phyloP scores from a whole-genome alignment of 345 rosid species.

The Lepidium didymum region DNA sequence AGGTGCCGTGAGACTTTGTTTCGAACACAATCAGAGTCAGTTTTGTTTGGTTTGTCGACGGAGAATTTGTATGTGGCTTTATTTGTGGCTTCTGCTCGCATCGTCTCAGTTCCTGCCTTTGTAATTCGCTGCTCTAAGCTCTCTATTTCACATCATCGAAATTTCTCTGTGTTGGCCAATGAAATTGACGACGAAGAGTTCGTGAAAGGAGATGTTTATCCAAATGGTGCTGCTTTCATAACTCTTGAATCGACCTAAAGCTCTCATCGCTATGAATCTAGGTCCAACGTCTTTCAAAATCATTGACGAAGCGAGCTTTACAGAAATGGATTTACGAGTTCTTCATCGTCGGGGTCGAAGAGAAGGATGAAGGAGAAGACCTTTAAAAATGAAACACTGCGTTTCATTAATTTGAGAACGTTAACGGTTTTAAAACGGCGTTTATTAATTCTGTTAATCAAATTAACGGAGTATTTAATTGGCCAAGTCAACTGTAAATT shows the following conservation, averaged over 20 bases:
- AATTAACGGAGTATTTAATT: too few relatives aligned
- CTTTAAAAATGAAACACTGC: too few relatives aligned
- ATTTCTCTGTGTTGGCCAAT: conserved; percentile 40
- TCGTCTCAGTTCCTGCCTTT: neutral
- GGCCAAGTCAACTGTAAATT: too few relatives aligned
- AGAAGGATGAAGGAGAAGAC: too few relatives aligned
- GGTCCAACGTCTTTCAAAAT: conserved; percentile 30
- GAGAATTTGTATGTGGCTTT: conserved; percentile 7
- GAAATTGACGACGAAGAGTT: conserved; percentile 39
- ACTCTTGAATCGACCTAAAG: conserved; percentile 87
- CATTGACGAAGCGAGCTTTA: neutral
- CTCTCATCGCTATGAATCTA: conserved; percentile 95
- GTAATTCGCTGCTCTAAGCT: neutral
- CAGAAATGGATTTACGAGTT: conserved; percentile 61
- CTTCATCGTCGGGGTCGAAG: too few relatives aligned
- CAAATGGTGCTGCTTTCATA: conserved; percentile 88
- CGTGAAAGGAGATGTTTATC: conserved; percentile 60
- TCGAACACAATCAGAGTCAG: neutral
- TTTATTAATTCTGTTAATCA: too few relatives aligned
- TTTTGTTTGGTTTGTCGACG: conserved; percentile 6
- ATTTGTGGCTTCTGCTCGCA: conserved; percentile 8
- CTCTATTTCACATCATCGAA: conserved; percentile 19
- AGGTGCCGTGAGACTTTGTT: too few relatives aligned
- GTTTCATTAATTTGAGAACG: too few relatives aligned
- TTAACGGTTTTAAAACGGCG: too few relatives aligned